phyloP scores from a whole-genome alignment of 441 rosid genomes.

The Rhodomyrtus psidioides region DNA sequence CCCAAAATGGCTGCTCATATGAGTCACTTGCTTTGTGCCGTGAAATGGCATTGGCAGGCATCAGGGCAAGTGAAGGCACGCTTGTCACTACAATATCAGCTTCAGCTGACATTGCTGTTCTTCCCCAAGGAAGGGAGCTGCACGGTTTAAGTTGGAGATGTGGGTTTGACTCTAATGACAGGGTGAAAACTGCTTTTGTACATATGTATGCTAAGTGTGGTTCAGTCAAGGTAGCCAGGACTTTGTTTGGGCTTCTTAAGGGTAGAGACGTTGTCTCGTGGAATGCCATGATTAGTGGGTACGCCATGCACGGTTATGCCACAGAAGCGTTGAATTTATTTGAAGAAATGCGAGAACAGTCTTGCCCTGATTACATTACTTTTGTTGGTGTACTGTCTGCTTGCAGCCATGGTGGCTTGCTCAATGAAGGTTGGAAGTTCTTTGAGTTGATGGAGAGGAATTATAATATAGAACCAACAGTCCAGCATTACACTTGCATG shows the following conservation, averaged over 20 bases:
- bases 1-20: constrained; percentile 6
- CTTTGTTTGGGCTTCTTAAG: constrained; percentile 10
- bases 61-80: constrained; percentile 19
- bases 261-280: constrained; percentile 17
- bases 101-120: constrained; percentile 14
- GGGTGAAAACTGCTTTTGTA: constrained; percentile 18
- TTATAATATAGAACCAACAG: constrained; percentile 11
- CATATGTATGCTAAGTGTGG: constrained; percentile 26
- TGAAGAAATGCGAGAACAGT: constrained; percentile 6
- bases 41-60: constrained; percentile 9
- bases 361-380: constrained; percentile 17
- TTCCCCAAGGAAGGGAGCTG: constrained; percentile 21
- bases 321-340: constrained; percentile 13
- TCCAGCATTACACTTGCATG: constrained; percentile 28
- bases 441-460: constrained; percentile 13
- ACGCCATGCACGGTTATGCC: constrained; percentile 23
- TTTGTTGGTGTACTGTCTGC: constrained; percentile 26
- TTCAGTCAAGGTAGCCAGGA: constrained; percentile 17
- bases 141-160: constrained; percentile 22
- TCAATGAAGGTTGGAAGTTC: constrained; percentile 12
- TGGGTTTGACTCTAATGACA: constrained; percentile 12
- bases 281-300: constrained; percentile 27
- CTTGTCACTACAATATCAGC: constrained; percentile 16
- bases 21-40: constrained; percentile 8
- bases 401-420: constrained; percentile 24